Evolutionary conservation across 129 eudicot genomes (phyloP).

Genomic region (Ambrosia artemisiifolia): DNA sequence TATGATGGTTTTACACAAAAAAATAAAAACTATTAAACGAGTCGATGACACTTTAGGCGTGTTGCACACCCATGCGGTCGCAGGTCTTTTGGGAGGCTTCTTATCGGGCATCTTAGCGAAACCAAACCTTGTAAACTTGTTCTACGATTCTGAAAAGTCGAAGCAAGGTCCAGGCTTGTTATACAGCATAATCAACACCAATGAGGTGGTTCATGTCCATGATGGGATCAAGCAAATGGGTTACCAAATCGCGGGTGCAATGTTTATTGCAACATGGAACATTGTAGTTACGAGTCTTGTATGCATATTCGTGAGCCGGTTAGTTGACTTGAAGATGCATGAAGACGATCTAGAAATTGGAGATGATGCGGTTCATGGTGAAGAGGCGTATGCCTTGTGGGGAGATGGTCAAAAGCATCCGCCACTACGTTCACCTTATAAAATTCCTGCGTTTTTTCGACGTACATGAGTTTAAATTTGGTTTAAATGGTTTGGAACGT

Average conservation of each 20-base stretch:
- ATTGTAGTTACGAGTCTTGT: conserved; percentile 52
- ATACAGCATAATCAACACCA: conserved; percentile 32
- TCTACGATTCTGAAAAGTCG: conserved; percentile 16
- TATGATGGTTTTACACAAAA: conserved; percentile 68
- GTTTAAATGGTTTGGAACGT: background rate
- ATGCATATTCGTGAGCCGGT: conserved; percentile 44
- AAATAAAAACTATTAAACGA: conserved; percentile 43
- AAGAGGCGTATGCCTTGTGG: conserved; percentile 82
- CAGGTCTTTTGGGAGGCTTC: conserved; percentile 68
- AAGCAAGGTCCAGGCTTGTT: conserved; percentile 54
- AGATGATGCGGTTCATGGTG: conserved; percentile 82
- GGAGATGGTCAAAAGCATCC: conserved; percentile 70
- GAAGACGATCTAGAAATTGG: conserved; percentile 68
- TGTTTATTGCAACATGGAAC: conserved; percentile 61
- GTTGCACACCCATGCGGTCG: conserved; percentile 88
- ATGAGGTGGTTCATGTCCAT: background rate
- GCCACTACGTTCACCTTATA: conserved; percentile 42
- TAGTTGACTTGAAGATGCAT: conserved; percentile 54
- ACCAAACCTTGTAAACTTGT: conserved; percentile 49
- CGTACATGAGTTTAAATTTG: conserved; percentile 6
- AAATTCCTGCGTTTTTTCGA: conserved; percentile 44
- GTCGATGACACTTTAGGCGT: conserved; percentile 72
- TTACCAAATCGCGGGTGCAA: conserved; percentile 55
- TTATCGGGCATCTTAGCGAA: conserved; percentile 67
- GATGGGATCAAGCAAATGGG: conserved; percentile 49